phyloP scores from a whole-genome alignment of 148 eudicot genomes.

The Agrostemma githago region DNA sequence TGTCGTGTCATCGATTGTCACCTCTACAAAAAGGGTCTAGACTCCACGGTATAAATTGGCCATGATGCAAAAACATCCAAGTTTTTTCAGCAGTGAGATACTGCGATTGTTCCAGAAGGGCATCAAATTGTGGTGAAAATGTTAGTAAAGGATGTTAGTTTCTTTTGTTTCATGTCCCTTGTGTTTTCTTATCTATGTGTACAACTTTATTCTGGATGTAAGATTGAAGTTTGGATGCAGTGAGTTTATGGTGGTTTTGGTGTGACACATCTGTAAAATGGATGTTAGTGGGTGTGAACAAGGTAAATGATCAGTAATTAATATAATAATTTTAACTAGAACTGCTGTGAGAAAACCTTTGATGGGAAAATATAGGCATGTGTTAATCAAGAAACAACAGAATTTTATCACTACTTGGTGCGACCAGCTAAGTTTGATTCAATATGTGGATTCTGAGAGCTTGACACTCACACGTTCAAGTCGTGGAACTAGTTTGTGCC shows the following conservation, averaged over 20 bases:
- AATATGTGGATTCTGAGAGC: neutral
- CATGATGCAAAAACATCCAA: neutral
- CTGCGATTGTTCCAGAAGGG: neutral
- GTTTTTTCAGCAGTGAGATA: neutral
- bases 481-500: constrained; percentile 1
- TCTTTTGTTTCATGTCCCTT: neutral
- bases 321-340: neutral
- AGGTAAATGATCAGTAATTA: neutral
- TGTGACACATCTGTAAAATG: neutral
- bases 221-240: neutral
- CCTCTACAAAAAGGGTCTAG: neutral
- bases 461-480: neutral
- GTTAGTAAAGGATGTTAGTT: too few relatives aligned
- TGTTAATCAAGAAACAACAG: neutral
- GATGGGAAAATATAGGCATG: neutral
- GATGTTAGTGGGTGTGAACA: neutral
- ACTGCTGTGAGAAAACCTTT: neutral
- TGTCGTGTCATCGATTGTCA: too few relatives aligned
- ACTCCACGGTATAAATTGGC: neutral
- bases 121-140: neutral
- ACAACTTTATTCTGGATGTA: neutral
- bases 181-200: neutral
- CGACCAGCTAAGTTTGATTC: neutral
- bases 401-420: neutral
- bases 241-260: neutral